Base-by-base conservation (phyloP, 352 stramenopile species). In the Pythium monospermum region DNA sequence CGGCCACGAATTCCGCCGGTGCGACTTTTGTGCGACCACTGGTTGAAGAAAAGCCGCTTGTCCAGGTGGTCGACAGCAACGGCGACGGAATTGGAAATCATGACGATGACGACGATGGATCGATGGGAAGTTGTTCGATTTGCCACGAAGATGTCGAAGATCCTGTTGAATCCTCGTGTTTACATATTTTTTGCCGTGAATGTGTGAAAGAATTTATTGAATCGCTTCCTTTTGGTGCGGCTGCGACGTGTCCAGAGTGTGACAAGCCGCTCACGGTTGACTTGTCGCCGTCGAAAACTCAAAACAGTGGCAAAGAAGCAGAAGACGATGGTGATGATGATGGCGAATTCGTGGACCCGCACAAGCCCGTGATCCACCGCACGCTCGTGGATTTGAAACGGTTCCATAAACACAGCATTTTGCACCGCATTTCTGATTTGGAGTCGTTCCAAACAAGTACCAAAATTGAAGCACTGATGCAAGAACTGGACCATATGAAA, bases 401-500 rank as follows among this genome's bases (percentile, higher is more conserved):
- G 21, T 91, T 86, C 53, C 77, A 86, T 62, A 81, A 78, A 45
- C 73, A 73, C 43, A 91, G 76, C 41, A 88, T 87, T 51, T 45
- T 89, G 31, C 73, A 83, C 43, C 54, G 73, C 10, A 74, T 87
- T 37, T 75, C 71, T 10, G 75, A 87, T 42, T 56, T 87, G 6
- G 53, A 78, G 25, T 69, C 79, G 18, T 91, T 92, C 59, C 80
- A 87, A 43, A 91, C 77, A 12, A 98, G 93, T 42, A 98, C 91
- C 4, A 99, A 99, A 72, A 96, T 99, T 43, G 96, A 99, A 71
- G 96, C 96, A 4, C 61, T 99, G 6, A 96, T 98, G 65, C 76
- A 98, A 59, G 96, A 99, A 61, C 66, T 99, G 0, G 79, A 98
- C 41, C 64, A 85, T 28, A 99, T 99, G 94, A 78, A 93, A 21